Evolutionary conservation across 768 basidiomycete genomes (phyloP).

Genomic region (Mycena capillaripes): DNA sequence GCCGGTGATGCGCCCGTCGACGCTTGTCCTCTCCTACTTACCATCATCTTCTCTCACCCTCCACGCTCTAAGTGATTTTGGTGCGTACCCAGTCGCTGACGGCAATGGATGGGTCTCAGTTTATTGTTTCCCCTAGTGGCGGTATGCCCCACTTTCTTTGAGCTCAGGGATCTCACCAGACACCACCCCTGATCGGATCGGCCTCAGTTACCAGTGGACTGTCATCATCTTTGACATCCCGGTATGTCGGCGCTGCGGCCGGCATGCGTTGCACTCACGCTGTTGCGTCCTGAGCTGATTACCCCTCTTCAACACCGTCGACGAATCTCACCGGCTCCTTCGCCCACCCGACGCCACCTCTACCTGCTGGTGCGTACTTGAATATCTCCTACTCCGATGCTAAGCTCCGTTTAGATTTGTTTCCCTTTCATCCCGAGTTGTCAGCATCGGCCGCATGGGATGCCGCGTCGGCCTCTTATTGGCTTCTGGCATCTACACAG

Average conservation of each 20-base stretch:
- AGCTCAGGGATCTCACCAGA: too few relatives aligned
- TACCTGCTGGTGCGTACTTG: neutral
- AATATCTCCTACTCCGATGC: neutral
- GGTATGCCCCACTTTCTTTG: too few relatives aligned
- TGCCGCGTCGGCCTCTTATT: neutral
- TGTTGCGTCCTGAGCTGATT: constrained; percentile 4
- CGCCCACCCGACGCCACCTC: neutral
- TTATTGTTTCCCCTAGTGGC: too few relatives aligned
- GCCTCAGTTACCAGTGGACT: constrained; percentile 8
- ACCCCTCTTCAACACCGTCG: neutral
- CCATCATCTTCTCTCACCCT: too few relatives aligned
- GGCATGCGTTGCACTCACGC: neutral
- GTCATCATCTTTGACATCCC: constrained; percentile 2
- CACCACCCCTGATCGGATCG: too few relatives aligned
- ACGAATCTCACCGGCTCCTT: neutral
- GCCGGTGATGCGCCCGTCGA: too few relatives aligned
- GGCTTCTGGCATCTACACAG: neutral
- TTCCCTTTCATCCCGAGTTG: too few relatives aligned
- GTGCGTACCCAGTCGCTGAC: too few relatives aligned
- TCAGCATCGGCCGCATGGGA: neutral
- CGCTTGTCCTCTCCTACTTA: too few relatives aligned
- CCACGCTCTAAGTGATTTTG: too few relatives aligned
- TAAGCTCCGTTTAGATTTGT: constrained; percentile 9
- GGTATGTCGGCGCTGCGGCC: neutral
- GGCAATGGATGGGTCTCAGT: too few relatives aligned